phyloP scores from a whole-genome alignment of 176 grass and related monocot genomes.

The Alloteropsis semialata region DNA sequence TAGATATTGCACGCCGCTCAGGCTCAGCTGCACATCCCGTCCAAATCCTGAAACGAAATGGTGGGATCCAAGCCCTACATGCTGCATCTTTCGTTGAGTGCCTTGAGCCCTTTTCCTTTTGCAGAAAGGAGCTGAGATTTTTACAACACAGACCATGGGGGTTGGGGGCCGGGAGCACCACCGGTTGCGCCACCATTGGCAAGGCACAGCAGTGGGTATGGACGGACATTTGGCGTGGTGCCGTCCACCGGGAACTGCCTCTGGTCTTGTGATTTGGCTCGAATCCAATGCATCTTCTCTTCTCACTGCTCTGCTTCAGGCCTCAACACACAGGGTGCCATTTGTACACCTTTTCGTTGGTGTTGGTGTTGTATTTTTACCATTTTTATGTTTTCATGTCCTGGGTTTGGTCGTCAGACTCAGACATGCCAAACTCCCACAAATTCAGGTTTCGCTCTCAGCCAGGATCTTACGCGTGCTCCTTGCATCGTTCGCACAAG shows the following conservation, averaged over 20 bases:
- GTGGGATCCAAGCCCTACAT: constrained; percentile 8
- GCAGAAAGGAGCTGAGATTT: not conserved
- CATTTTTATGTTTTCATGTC: not conserved
- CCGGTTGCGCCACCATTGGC: too few species aligned
- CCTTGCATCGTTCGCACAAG: too few species aligned
- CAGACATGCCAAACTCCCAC: too few species aligned
- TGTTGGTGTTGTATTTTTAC: not conserved
- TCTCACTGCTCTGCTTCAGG: not conserved
- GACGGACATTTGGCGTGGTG: too few species aligned
- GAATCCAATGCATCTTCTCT: not conserved
- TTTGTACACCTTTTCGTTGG: not conserved
- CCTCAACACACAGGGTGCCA: not conserved
- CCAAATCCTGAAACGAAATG: not conserved
- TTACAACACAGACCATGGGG: not conserved
- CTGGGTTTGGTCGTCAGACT: too few species aligned
- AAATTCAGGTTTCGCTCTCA: too few species aligned
- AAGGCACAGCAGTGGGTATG: not conserved
- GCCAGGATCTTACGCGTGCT: too few species aligned
- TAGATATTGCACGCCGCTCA: not conserved
- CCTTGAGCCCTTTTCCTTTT: not conserved
- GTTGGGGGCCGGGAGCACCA: too few species aligned
- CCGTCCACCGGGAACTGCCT: too few species aligned
- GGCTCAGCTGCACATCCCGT: not conserved
- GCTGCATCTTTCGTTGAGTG: not conserved
- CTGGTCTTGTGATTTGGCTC: too few species aligned